Conservation (phyloP, 306 rosid genomes). For the Cucurbita pepo region DNA sequence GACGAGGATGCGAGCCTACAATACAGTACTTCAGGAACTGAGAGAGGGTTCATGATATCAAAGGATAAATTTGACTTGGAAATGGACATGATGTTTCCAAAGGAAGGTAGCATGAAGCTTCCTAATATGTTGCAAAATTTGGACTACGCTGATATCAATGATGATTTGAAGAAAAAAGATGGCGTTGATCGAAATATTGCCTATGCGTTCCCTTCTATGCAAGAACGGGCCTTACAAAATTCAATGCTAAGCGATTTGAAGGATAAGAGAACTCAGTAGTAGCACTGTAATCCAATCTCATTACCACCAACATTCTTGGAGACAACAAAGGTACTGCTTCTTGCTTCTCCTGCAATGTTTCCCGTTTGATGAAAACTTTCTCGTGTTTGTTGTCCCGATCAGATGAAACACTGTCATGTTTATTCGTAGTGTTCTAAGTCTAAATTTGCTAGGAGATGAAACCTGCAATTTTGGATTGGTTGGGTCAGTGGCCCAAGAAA, state of each 20-base stretch:
- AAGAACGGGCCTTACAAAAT: constrained; percentile 20
- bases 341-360: background rate
- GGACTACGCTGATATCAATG: constrained; percentile 41
- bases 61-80: constrained; percentile 50
- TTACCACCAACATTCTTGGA: constrained; percentile 10
- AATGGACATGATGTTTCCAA: constrained; percentile 26
- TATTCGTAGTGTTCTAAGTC: too few species aligned
- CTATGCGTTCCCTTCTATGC: constrained; percentile 19
- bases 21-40: constrained; percentile 29
- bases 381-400: background rate
- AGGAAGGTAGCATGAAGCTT: constrained; percentile 22
- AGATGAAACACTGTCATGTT: too few species aligned
- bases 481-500: too few species aligned
- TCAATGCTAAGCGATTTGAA: constrained; percentile 1
- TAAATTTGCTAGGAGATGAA: too few species aligned
- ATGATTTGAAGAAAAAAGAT: constrained; percentile 22
- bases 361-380: background rate
- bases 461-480: too few species aligned
- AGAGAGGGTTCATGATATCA: constrained; percentile 26
- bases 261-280: constrained; percentile 17
- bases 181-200: constrained; percentile 14
- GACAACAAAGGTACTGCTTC: constrained; percentile 27
- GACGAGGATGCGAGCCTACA: constrained; percentile 21
- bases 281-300: constrained; percentile 7
- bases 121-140: constrained; percentile 41